These are phyloP conservation scores for Penstemon eatonii DNA, from an alignment of 257 asterid genomes.

Conservation along the genomic window DNA sequence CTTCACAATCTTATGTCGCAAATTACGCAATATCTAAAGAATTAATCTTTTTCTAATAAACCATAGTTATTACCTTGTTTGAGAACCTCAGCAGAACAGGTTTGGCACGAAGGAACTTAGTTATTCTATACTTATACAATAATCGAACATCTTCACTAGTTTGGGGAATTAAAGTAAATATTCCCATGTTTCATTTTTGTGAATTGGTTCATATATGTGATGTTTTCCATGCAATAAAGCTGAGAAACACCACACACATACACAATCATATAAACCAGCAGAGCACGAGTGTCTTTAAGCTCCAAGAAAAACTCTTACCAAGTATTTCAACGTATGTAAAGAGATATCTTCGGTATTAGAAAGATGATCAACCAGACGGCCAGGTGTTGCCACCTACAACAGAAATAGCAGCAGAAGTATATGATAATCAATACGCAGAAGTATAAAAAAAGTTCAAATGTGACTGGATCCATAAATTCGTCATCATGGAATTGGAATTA, in stretches of 20 bases:
- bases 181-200: not conserved
- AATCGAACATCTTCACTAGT: not conserved
- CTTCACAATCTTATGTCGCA: not conserved
- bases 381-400: constrained; percentile 94
- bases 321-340: constrained; percentile 62
- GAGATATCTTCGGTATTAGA: constrained; percentile 88
- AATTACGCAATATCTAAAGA: not conserved
- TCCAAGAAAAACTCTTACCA: constrained; percentile 51
- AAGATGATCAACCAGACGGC: constrained; percentile 90
- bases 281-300: not conserved
- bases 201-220: not conserved
- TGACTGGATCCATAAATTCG: no score
- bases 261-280: not conserved
- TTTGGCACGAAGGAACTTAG: not conserved
- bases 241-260: not conserved
- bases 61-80: not conserved
- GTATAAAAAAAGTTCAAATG: not conserved
- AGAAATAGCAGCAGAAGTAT: not conserved
- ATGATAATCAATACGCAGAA: not conserved
- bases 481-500: no score
- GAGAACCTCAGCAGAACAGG: constrained; percentile 9
- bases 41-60: constrained; percentile 2
- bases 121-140: not conserved
- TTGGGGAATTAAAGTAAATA: not conserved
- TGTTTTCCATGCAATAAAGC: not conserved